These are phyloP conservation scores for Pyrenophora tritici-repentis DNA, from an alignment of 2,329 filamentous ascomycete genomes.

Conservation along the genomic window DNA sequence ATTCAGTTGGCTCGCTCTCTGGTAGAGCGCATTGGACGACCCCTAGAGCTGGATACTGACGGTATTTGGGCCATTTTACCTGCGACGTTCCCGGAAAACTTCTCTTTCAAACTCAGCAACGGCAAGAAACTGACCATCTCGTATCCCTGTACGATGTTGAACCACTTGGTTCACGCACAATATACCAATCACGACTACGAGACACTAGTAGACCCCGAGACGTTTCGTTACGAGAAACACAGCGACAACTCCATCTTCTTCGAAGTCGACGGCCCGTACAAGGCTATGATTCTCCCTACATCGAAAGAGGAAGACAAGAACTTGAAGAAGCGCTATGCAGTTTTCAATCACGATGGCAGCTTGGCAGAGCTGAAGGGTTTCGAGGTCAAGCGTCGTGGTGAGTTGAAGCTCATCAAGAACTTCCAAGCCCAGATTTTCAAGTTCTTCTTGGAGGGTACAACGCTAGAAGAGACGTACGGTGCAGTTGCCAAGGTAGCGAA, in stretches of 20 bases:
- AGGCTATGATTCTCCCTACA: constrained; percentile 93
- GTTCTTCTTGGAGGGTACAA: constrained; percentile 92
- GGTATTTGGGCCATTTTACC: constrained; percentile 99
- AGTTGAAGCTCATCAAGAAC: constrained; percentile 99
- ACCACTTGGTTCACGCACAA: constrained; percentile 89
- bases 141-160: constrained; percentile 98
- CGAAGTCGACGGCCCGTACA: constrained; percentile 97
- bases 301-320: constrained; percentile 99
- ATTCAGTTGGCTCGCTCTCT: constrained; percentile 95
- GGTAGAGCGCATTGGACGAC: constrained; percentile 89
- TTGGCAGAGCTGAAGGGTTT: constrained; percentile 96
- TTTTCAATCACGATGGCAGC: constrained; percentile 97
- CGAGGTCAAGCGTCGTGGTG: constrained; percentile 94
- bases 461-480: constrained; percentile 83
- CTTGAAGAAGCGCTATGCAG: constrained; percentile 97
- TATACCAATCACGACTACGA: constrained; percentile 99
- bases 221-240: constrained; percentile 91
- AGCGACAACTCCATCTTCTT: constrained; percentile 99
- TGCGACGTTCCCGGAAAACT: constrained; percentile 95
- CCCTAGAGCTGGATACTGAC: constrained; percentile 93
- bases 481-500: constrained; percentile 95
- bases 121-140: constrained; percentile 97
- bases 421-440: constrained; percentile 99
- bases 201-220: constrained; percentile 76
- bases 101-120: constrained; percentile 89